Evolutionary conservation across 1,284 basidiomycete genomes (phyloP).

Genomic region (Rhodotorula sp.): DNA sequence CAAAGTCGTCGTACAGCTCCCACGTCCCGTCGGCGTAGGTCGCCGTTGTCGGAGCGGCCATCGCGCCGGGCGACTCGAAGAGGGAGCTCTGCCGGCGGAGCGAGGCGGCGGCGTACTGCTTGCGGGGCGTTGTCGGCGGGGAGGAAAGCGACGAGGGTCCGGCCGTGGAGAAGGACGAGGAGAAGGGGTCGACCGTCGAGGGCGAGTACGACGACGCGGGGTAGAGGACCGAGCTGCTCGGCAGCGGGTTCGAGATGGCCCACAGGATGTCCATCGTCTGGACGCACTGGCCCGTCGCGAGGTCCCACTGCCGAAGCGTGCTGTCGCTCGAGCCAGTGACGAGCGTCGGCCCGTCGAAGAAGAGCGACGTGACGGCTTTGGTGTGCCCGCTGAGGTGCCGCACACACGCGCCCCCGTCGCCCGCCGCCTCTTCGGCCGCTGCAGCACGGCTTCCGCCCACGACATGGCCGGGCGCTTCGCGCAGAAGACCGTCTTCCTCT

Average conservation of each 20-base stretch:
- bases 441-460: background rate
- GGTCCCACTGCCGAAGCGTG: slow-evolving; percentile 97
- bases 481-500: slow-evolving; percentile 53
- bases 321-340: slow-evolving; percentile 98
- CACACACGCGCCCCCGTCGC: slow-evolving; percentile 58
- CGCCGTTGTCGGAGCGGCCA: slow-evolving; percentile 58
- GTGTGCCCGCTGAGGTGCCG: slow-evolving; percentile 85
- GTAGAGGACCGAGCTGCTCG: slow-evolving; percentile 46
- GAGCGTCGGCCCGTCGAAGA: slow-evolving; percentile 89
- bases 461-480: slow-evolving; percentile 57
- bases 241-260: slow-evolving; percentile 90
- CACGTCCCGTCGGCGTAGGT: slow-evolving; percentile 76
- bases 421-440: slow-evolving; percentile 47
- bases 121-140: slow-evolving; percentile 39
- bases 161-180: slow-evolving; percentile 19
- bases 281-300: slow-evolving; percentile 93
- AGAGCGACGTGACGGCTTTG: slow-evolving; percentile 86
- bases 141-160: background rate
- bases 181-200: slow-evolving; percentile 27
- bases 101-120: slow-evolving; percentile 21
- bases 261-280: slow-evolving; percentile 99
- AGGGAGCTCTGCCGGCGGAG: slow-evolving; percentile 51
- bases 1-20: slow-evolving; percentile 97
- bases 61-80: slow-evolving; percentile 66
- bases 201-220: slow-evolving; percentile 30